Evolutionary conservation across 352 stramenopile species (phyloP).

Genomic region (Pythium folliculosum): DNA sequence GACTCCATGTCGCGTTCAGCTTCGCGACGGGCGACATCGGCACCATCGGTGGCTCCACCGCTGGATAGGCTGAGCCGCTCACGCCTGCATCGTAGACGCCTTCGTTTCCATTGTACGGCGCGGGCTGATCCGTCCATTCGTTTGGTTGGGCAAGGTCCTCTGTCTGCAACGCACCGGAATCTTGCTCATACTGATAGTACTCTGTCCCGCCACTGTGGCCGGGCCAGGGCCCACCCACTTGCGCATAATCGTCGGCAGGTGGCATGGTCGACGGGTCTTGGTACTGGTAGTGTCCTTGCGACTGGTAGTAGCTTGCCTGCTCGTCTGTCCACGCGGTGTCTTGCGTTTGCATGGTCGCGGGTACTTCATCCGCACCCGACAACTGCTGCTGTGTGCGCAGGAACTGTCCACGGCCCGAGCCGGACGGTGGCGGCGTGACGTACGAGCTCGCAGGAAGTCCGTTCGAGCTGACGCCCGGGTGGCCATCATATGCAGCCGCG

Average conservation of each 20-base stretch:
- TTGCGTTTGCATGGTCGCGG: background rate
- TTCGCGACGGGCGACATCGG: constrained; percentile 19
- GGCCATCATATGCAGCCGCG: background rate
- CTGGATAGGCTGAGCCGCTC: background rate
- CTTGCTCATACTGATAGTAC: constrained; percentile 6
- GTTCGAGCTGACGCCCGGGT: background rate
- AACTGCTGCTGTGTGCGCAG: background rate
- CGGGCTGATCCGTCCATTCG: background rate
- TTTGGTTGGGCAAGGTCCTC: background rate
- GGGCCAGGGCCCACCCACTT: background rate
- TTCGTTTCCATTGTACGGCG: background rate
- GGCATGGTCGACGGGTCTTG: background rate
- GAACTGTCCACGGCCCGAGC: background rate
- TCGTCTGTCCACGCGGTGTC: constrained; percentile 4
- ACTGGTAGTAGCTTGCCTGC: background rate
- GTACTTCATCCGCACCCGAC: background rate
- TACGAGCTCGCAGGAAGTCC: constrained; percentile 2
- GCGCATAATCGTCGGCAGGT: background rate
- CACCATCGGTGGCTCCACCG: background rate
- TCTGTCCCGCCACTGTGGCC: background rate
- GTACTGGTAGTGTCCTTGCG: constrained; percentile 1
- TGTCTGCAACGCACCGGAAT: background rate
- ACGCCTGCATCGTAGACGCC: background rate
- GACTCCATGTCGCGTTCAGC: constrained; percentile 6
- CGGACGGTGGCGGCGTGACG: constrained; percentile 10